phyloP scores from a whole-genome alignment of 2,329 filamentous ascomycete genomes.

The Bipolaris oryzae region DNA sequence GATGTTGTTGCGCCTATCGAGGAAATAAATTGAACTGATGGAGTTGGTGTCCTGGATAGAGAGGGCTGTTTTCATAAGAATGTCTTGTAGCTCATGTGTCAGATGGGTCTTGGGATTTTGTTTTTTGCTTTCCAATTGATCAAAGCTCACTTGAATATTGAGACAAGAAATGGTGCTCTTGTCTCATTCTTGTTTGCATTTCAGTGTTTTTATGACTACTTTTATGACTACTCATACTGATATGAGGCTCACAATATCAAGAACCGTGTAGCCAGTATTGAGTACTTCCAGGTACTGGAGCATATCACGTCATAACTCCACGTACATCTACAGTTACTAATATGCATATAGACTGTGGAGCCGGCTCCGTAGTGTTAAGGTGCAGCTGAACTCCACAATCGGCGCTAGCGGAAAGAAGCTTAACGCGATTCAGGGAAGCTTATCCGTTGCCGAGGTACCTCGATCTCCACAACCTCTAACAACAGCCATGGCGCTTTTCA shows the following conservation, averaged over 20 bases:
- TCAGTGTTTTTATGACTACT: not conserved
- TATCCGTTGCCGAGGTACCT: slow-evolving; percentile 34
- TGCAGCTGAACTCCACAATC: not conserved
- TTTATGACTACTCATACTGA: too few species aligned
- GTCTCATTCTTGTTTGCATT: not conserved
- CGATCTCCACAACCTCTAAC: slow-evolving; percentile 14
- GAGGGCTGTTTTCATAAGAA: not conserved
- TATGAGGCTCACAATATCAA: too few species aligned
- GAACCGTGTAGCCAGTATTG: too few species aligned
- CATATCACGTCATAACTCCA: too few species aligned
- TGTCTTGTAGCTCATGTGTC: not conserved
- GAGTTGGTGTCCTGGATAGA: not conserved
- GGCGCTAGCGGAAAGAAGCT: not conserved
- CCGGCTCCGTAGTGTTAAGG: not conserved
- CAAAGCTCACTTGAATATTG: not conserved
- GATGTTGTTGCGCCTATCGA: not conserved
- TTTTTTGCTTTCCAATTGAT: not conserved
- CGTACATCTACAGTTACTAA: not conserved
- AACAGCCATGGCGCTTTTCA: slow-evolving; percentile 21
- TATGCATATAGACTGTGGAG: too few species aligned
- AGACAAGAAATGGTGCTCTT: not conserved
- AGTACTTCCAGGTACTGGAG: too few species aligned
- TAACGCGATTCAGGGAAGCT: slow-evolving; percentile 5
- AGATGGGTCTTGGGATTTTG: not conserved
- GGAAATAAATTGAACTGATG: not conserved